These are phyloP conservation scores for Alnus rubra DNA, from an alignment of 306 rosid species.

Conservation along the genomic window DNA sequence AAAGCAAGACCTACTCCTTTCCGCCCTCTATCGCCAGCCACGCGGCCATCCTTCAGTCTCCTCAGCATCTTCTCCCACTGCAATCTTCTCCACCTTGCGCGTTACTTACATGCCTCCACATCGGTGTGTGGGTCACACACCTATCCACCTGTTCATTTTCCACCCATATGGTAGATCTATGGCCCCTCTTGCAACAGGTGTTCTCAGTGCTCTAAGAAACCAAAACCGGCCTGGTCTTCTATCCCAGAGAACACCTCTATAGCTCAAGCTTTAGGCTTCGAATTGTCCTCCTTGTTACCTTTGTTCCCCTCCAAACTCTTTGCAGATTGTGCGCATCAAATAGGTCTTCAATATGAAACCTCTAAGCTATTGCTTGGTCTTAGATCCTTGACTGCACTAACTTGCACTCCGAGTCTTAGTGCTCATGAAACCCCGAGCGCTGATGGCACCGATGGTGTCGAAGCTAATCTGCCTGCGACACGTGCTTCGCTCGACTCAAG, in stretches of 20 bases:
- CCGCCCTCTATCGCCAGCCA: too few relatives aligned
- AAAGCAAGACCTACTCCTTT: too few relatives aligned
- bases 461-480: slow-evolving; percentile 68
- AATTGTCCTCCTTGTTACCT: slow-evolving; percentile 28
- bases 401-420: slow-evolving; percentile 40
- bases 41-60: too few relatives aligned
- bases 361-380: slow-evolving; percentile 24
- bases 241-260: neutral
- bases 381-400: slow-evolving; percentile 56
- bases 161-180: too few relatives aligned
- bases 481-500: slow-evolving; percentile 67
- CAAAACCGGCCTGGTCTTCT: too few relatives aligned
- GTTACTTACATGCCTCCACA: too few relatives aligned
- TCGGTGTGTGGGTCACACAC: too few relatives aligned
- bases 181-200: too few relatives aligned
- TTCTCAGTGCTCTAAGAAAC: too few relatives aligned
- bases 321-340: slow-evolving; percentile 15
- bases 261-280: slow-evolving; percentile 5
- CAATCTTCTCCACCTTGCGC: too few relatives aligned
- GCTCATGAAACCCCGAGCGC: slow-evolving; percentile 60
- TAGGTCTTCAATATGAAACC: slow-evolving; percentile 19
- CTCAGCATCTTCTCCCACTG: too few relatives aligned
- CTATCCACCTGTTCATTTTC: too few relatives aligned
- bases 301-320: slow-evolving; percentile 34
- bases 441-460: slow-evolving; percentile 93